Evolutionary conservation across 495 filamentous ascomycete genomes (phyloP), one percentile per base, ranked within the genome.

Genomic region (Tuber magnatum): DNA sequence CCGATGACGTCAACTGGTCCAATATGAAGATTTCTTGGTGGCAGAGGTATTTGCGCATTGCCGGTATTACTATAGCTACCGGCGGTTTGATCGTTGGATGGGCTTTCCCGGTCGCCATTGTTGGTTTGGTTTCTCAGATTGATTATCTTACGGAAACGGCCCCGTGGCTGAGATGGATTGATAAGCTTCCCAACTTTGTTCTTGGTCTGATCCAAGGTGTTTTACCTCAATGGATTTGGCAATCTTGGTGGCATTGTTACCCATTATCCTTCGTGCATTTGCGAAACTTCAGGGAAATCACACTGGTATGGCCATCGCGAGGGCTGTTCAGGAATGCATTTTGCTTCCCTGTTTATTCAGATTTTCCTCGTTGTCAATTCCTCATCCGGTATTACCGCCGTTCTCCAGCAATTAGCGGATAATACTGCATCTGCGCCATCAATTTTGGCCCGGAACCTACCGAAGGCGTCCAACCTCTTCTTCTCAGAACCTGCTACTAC

Each of bases 11-110:
- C 35, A 87, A 97, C 72, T 99, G 95, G 95, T 92, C 96, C 76
- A 99, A 99, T 83, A 94, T 99, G 92, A 94, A 92, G 4, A 91
- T 98, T 80, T 91, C 89, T 79, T 98, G 96, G 96, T 98, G 92
- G 92, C 90, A 93, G 79, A 89, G 90, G 69, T 97, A 95, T 87
- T 79, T 93, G 38, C 90, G 95, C 48, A 91, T 89, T 65, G 87
- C 85, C 72, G 81, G 90, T 43, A 90, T 95, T 39, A 84, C 93
- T 39, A 84, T 85, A 61, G 75, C 92, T 40, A 92, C 94, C 20
- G 83, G 85, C 72, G 93, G 86, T 28, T 92, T 98, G 87, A 89
- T 96, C 71, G 87, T 97, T 76, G 89, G 92, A 38, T 99, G 94
- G 93, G 93, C 94, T 35, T 88, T 97, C 77, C 95, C 96, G 0